Conservation (phyloP, 1,139 yeast species). For the Suhomyces kunorum region DNA sequence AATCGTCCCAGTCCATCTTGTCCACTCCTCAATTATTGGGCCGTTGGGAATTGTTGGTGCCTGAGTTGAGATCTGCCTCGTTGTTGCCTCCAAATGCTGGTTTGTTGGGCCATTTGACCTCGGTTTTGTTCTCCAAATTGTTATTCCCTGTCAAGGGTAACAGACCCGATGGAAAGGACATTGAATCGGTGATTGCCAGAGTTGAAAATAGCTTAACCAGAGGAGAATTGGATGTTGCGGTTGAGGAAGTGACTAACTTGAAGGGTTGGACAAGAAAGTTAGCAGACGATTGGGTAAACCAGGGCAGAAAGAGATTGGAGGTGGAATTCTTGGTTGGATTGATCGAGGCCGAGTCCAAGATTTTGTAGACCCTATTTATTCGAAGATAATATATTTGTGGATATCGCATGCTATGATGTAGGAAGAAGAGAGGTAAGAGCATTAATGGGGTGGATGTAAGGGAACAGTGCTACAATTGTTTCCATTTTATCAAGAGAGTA, state of each 20-base stretch:
- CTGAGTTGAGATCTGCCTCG: slow-evolving; percentile 87
- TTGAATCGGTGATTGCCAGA: slow-evolving; percentile 86
- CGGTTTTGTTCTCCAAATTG: slow-evolving; percentile 72
- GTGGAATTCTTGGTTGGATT: slow-evolving; percentile 74
- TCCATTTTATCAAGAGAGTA: no score
- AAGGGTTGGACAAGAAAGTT: slow-evolving; percentile 93
- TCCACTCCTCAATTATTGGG: slow-evolving; percentile 66
- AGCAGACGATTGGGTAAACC: slow-evolving; percentile 88
- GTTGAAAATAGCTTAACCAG: slow-evolving; percentile 75
- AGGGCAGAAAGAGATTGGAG: slow-evolving; percentile 87
- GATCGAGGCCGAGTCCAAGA: slow-evolving; percentile 58
- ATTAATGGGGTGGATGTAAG: no score
- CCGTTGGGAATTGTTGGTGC: slow-evolving; percentile 75
- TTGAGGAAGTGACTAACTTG: slow-evolving; percentile 85
- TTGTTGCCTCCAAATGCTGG: slow-evolving; percentile 95
- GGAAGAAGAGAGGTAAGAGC: no score
- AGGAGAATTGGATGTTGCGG: slow-evolving; percentile 83
- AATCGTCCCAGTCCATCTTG: slow-evolving; percentile 60
- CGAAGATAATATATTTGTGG: slow-evolving; percentile 1
- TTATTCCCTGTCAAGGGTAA: slow-evolving; percentile 64
- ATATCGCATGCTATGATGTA: background rate
- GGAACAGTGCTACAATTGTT: no score
- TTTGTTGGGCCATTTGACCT: slow-evolving; percentile 84
- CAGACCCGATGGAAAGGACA: slow-evolving; percentile 69
- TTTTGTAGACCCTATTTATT: slow-evolving; percentile 24